phyloP scores from a whole-genome alignment of 2,329 filamentous ascomycete species.

The Xylariaceae sp. region DNA sequence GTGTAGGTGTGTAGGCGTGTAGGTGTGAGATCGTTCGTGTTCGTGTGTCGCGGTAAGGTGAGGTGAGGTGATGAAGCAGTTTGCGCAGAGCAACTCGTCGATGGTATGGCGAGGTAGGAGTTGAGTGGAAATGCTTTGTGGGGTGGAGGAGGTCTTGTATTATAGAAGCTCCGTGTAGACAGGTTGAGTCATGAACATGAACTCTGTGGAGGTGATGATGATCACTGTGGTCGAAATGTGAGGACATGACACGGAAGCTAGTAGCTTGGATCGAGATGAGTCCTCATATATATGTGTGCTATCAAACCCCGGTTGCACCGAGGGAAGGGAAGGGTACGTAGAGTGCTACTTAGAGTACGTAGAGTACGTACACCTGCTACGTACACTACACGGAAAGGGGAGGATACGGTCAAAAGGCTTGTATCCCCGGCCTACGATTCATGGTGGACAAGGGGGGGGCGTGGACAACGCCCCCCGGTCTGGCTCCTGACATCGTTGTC shows the following conservation, averaged over 20 bases:
- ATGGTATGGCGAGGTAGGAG: background rate
- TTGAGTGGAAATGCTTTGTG: background rate
- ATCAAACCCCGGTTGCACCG: conserved; percentile 4
- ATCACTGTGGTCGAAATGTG: conserved; percentile 21
- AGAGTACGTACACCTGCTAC: background rate
- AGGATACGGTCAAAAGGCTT: conserved; percentile 15
- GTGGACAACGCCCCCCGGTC: conserved; percentile 8
- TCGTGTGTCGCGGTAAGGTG: conserved; percentile 6
- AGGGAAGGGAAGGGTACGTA: conserved; percentile 15
- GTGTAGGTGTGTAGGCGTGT: background rate
- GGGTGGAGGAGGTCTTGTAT: conserved; percentile 11
- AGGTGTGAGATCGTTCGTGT: conserved; percentile 2
- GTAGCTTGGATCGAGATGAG: conserved; percentile 25
- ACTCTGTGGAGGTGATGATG: conserved; percentile 12
- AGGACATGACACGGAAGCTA: conserved; percentile 23
- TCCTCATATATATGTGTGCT: conserved; percentile 29
- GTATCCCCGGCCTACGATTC: conserved; percentile 19
- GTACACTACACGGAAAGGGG: conserved; percentile 7
- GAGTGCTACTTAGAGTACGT: background rate
- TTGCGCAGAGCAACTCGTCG: background rate
- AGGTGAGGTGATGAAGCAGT: background rate
- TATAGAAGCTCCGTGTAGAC: conserved; percentile 7
- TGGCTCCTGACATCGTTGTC: conserved; percentile 19
- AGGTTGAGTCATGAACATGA: conserved; percentile 11
- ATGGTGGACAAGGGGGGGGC: conserved; percentile 11